Evolutionary conservation across 805 yeast genomes (phyloP).

Genomic region (Yarrowia bubula): DNA sequence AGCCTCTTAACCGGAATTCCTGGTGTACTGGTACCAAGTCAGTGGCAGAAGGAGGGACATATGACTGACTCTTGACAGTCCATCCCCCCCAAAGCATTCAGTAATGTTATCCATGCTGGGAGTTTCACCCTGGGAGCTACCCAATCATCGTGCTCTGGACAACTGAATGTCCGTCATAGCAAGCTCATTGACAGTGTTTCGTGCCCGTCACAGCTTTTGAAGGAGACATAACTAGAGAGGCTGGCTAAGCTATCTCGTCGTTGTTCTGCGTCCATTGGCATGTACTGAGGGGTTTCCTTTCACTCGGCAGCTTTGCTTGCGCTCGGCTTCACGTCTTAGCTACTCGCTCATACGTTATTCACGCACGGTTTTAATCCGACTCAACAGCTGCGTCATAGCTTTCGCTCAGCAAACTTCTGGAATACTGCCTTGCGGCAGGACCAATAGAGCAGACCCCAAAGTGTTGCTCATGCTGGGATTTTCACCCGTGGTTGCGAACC

Average conservation of each 20-base stretch:
- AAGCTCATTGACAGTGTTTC: neutral
- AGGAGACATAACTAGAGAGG: neutral
- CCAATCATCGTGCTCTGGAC: neutral
- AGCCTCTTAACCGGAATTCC: neutral
- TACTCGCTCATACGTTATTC: neutral
- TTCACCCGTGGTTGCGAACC: slow-evolving; percentile 2
- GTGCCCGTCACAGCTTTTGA: neutral
- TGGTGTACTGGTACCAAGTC: neutral
- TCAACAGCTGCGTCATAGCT: neutral
- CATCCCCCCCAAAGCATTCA: neutral
- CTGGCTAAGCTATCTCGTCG: neutral
- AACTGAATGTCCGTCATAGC: too few species aligned
- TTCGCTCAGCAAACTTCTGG: neutral
- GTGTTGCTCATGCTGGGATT: neutral
- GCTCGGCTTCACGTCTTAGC: neutral
- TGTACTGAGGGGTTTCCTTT: neutral
- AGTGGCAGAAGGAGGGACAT: neutral
- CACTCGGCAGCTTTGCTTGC: neutral
- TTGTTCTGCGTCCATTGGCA: neutral
- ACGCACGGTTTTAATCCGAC: neutral
- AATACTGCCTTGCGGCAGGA: neutral
- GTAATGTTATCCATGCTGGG: neutral
- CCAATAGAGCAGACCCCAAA: neutral
- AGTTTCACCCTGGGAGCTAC: neutral
- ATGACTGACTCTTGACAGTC: neutral